These are phyloP conservation scores for Cryomyces antarcticus DNA, from an alignment of 495 filamentous ascomycete species.

Conservation along the genomic window DNA sequence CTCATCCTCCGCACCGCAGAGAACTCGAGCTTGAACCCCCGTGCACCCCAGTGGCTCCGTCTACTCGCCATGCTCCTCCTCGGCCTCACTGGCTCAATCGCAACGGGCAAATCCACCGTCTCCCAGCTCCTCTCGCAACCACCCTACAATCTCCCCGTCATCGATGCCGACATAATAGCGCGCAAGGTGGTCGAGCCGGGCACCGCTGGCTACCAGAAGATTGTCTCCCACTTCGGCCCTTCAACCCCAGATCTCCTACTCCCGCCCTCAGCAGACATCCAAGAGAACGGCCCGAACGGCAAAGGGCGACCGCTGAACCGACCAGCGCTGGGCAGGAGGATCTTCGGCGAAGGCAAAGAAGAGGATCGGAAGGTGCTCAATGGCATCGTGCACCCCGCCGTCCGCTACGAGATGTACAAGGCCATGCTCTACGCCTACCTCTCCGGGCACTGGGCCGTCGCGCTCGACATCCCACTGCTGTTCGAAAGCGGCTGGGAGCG, in stretches of 20 bases:
- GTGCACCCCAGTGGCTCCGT: too few species aligned
- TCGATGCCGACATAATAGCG: constrained; percentile 86
- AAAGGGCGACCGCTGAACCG: constrained; percentile 60
- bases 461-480: constrained; percentile 82
- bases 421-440: constrained; percentile 44
- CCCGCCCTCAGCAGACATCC: constrained; percentile 15
- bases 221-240: constrained; percentile 57
- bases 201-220: constrained; percentile 56
- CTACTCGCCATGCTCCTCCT: constrained; percentile 59
- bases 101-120: constrained; percentile 94
- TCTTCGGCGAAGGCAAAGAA: constrained; percentile 57
- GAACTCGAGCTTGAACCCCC: too few species aligned
- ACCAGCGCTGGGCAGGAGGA: constrained; percentile 59
- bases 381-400: constrained; percentile 77
- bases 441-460: constrained; percentile 58
- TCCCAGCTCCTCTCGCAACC: constrained; percentile 57
- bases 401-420: constrained; percentile 55
- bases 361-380: constrained; percentile 58
- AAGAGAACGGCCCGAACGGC: constrained; percentile 21
- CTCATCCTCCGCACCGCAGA: too few species aligned
- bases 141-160: constrained; percentile 73
- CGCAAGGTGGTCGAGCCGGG: constrained; percentile 83
- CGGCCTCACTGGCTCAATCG: constrained; percentile 91
- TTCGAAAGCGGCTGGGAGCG: constrained; percentile 72
- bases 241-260: constrained; percentile 71